Base-by-base conservation (phyloP, 495 filamentous ascomycete genomes). In the Mytilinidion resinicola region DNA sequence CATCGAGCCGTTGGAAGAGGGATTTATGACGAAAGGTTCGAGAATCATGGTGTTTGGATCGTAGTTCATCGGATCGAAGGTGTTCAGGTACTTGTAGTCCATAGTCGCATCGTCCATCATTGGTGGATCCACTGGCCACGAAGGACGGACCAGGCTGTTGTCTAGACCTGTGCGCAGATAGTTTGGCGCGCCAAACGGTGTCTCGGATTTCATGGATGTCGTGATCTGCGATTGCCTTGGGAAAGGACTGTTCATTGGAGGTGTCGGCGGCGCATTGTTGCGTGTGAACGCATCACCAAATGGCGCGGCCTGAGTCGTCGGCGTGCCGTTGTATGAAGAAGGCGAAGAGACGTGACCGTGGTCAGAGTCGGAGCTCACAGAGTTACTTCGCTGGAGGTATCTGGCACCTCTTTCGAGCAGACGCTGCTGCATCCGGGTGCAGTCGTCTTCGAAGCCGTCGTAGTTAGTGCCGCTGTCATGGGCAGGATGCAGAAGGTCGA, bases 371-470 rank as follows among this genome's bases (percentile, higher is more conserved):
- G 80, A 80, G 67, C 76, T 77, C 42, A 78, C 74, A 1, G 81
- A 85, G 21, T 78, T 78, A 63, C 81, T 73, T 38, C 79, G 73
- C 33, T 77, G 74, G 67, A 80, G 78, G 37, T 69, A 69, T 30
- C 73, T 71, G 41, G 77, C 72, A 41, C 78, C 78, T 36, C 70
- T 72, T 37, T 73, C 75, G 64, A 78, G 76, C 30, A 85, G 67
- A 7, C 76, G 74, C 38, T 78, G 78, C 61, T 83, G 83, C 69
- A 86, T 71, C 15, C 69, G 61, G 15, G 77, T 73, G 48, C 75
- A 71, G 65, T 80, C 77, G 39, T 85, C 83, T 60, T 86, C 82
- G 57, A 85, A 85, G 5, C 67, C 73, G 51, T 83, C 82, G 60
- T 76, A 70, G 46, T 79, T 78, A 30, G 64, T 65, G 56, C 57